Percentiles rank a stretch among this genome's conserved stretches.
These are phyloP conservation scores for Blastomyces parvus DNA, from an alignment of 2,329 filamentous ascomycete species.

Conservation along the genomic window DNA sequence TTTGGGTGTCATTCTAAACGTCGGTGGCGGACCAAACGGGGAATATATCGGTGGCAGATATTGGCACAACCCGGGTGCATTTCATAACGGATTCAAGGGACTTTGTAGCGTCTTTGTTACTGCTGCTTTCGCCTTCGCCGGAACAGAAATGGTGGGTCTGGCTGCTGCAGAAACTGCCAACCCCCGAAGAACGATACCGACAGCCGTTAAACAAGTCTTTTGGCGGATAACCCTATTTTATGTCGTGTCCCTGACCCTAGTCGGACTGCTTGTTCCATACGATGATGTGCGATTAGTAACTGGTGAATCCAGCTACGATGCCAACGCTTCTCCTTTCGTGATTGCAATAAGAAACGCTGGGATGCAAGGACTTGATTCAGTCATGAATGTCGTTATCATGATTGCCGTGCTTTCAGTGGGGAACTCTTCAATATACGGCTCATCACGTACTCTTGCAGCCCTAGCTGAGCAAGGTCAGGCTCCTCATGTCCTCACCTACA, in stretches of 20 bases:
- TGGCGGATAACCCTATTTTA: constrained; percentile 51
- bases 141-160: constrained; percentile 44
- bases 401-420: constrained; percentile 61
- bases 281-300: constrained; percentile 50
- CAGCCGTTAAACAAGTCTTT: constrained; percentile 46
- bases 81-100: constrained; percentile 47
- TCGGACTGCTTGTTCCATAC: constrained; percentile 58
- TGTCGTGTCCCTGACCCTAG: constrained; percentile 45
- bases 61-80: constrained; percentile 55
- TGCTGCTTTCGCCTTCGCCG: constrained; percentile 30
- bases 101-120: constrained; percentile 51
- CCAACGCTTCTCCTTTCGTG: constrained; percentile 63
- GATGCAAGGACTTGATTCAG: constrained; percentile 56
- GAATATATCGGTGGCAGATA: constrained; percentile 57
- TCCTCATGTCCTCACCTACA: constrained; percentile 58
- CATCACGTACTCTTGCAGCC: constrained; percentile 62
- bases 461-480: constrained; percentile 67
- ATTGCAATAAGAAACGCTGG: constrained; percentile 61
- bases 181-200: constrained; percentile 45
- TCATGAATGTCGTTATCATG: constrained; percentile 69
- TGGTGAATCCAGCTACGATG: constrained; percentile 50
- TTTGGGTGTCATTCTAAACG: constrained; percentile 53
- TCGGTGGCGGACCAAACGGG: constrained; percentile 55
- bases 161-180: constrained; percentile 48
- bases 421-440: constrained; percentile 54